Evolutionary conservation across 495 filamentous ascomycete genomes (phyloP).

Genomic region (Cercophora samala): DNA sequence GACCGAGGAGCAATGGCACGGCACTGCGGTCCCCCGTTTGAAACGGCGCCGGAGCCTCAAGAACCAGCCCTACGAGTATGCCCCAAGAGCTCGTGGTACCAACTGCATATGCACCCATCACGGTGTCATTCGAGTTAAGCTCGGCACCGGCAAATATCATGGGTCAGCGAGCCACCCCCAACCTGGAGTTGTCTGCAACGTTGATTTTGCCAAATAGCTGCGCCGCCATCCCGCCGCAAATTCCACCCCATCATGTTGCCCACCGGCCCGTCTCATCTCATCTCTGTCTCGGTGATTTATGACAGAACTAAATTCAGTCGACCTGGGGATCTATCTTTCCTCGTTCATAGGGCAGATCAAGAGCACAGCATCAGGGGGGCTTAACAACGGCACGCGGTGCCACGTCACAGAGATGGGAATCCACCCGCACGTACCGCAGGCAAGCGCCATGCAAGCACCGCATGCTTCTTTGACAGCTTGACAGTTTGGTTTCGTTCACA

Average conservation of each 20-base stretch:
- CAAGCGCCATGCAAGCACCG: neutral
- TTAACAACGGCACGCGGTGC: neutral
- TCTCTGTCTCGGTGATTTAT: neutral
- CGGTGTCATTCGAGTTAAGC: conserved; percentile 1
- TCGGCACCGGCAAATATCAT: neutral
- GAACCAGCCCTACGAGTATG: neutral
- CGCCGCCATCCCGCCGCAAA: neutral
- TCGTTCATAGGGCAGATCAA: neutral
- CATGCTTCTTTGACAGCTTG: neutral
- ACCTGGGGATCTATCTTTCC: neutral
- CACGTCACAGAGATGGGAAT: neutral
- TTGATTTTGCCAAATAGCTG: neutral
- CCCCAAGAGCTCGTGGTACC: neutral
- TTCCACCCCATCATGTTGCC: neutral
- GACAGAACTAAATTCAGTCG: neutral
- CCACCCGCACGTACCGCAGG: neutral
- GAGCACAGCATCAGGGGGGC: neutral
- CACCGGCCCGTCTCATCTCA: neutral
- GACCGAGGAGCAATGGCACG: neutral
- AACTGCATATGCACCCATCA: conserved; percentile 1
- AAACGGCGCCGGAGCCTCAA: conserved; percentile 5
- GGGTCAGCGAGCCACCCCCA: too few species aligned
- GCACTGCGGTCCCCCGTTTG: neutral
- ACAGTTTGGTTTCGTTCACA: neutral
- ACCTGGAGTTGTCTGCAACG: neutral